Conservation (phyloP, 2,329 filamentous ascomycete genomes). For the Phialophora chinensis region DNA sequence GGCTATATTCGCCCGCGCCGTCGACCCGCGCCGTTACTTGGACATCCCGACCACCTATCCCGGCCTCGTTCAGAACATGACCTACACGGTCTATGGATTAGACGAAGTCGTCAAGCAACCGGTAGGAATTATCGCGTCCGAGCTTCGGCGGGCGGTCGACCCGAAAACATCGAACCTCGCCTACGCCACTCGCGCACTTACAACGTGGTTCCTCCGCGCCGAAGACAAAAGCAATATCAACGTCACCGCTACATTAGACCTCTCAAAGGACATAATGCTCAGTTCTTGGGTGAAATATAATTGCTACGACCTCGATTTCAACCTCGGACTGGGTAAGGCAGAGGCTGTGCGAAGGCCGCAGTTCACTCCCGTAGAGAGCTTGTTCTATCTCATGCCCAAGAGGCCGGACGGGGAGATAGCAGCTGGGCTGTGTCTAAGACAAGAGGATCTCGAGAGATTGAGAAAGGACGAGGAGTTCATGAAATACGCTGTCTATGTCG, state of each 20-base stretch:
- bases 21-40: slow-evolving; percentile 56
- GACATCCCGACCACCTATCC: slow-evolving; percentile 54
- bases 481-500: slow-evolving; percentile 44
- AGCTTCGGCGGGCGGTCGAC: slow-evolving; percentile 50
- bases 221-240: slow-evolving; percentile 46
- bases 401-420: slow-evolving; percentile 52
- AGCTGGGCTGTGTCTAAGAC: slow-evolving; percentile 53
- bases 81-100: slow-evolving; percentile 47
- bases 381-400: slow-evolving; percentile 60
- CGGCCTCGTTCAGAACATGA: slow-evolving; percentile 57
- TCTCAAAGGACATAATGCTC: slow-evolving; percentile 55
- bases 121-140: slow-evolving; percentile 47
- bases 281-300: slow-evolving; percentile 62
- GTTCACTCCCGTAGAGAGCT: slow-evolving; percentile 54
- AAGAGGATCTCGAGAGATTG: slow-evolving; percentile 57
- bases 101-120: slow-evolving; percentile 42
- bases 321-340: slow-evolving; percentile 54
- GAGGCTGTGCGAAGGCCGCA: slow-evolving; percentile 56
- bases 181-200: slow-evolving; percentile 49
- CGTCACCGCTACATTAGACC: slow-evolving; percentile 48
- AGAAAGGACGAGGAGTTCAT: slow-evolving; percentile 52
- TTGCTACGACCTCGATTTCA: slow-evolving; percentile 57
- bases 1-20: slow-evolving; percentile 54
- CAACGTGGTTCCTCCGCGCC: slow-evolving; percentile 48
- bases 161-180: slow-evolving; percentile 46